phyloP scores from a whole-genome alignment of 768 basidiomycete genomes.

The Asterophora lycoperdoides region DNA sequence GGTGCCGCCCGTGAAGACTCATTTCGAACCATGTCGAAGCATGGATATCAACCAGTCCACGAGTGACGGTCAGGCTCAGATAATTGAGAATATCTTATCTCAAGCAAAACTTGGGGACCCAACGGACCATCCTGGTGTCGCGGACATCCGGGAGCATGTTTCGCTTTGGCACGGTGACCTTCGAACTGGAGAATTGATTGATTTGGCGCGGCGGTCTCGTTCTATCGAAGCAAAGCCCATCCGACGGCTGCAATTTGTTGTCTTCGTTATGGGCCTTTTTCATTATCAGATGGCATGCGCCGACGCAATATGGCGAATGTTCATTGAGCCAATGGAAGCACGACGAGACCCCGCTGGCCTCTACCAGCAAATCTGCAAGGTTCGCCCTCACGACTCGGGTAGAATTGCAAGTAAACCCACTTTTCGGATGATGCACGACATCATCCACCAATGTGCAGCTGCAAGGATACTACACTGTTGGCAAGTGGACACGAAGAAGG shows the following conservation, averaged over 20 bases:
- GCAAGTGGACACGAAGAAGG: slow-evolving; percentile 17
- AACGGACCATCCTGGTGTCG: neutral
- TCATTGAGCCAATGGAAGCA: slow-evolving; percentile 4
- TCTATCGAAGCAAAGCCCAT: slow-evolving; percentile 15
- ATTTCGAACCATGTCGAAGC: slow-evolving; percentile 5
- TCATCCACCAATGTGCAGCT: slow-evolving; percentile 19
- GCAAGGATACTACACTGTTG: slow-evolving; percentile 19
- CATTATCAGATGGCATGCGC: slow-evolving; percentile 17
- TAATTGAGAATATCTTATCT: slow-evolving; percentile 1
- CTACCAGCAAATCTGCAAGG: slow-evolving; percentile 6
- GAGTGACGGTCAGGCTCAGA: slow-evolving; percentile 14
- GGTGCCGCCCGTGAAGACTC: slow-evolving; percentile 9
- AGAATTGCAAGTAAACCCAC: slow-evolving; percentile 20
- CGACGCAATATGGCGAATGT: slow-evolving; percentile 9
- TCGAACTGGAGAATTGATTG: slow-evolving; percentile 16
- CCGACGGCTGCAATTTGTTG: slow-evolving; percentile 5
- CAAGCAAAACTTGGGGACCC: slow-evolving; percentile 12
- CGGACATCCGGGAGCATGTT: slow-evolving; percentile 8
- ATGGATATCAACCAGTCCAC: slow-evolving; percentile 21
- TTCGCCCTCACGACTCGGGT: slow-evolving; percentile 24
- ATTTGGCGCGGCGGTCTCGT: slow-evolving; percentile 3
- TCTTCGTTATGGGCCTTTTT: slow-evolving; percentile 13
- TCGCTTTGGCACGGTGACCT: slow-evolving; percentile 21
- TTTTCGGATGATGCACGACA: slow-evolving; percentile 27
- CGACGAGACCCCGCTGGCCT: slow-evolving; percentile 7